phyloP scores from a whole-genome alignment of 2,329 filamentous ascomycete species.

The Mollisiaceae sp. region DNA sequence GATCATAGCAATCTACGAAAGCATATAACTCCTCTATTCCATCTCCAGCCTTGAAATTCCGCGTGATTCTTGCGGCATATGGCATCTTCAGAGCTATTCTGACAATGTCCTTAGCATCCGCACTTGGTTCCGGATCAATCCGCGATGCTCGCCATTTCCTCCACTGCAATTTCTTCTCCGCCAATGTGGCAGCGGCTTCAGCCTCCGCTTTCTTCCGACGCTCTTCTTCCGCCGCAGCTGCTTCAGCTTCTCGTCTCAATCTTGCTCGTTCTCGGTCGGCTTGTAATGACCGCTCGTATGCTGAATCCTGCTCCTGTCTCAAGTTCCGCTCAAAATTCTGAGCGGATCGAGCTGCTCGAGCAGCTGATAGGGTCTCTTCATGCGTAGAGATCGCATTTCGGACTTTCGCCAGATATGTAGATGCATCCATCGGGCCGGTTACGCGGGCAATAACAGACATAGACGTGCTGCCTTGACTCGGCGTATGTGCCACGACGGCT shows the following conservation, averaged over 20 bases:
- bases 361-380: slow-evolving; percentile 73
- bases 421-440: slow-evolving; percentile 70
- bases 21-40: slow-evolving; percentile 90
- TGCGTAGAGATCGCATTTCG: slow-evolving; percentile 76
- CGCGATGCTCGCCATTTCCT: slow-evolving; percentile 75
- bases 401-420: slow-evolving; percentile 77
- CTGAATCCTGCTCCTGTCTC: slow-evolving; percentile 87
- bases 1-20: slow-evolving; percentile 89
- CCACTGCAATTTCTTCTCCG: slow-evolving; percentile 69
- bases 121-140: slow-evolving; percentile 70
- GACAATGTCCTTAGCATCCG: slow-evolving; percentile 70
- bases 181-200: slow-evolving; percentile 59
- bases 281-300: slow-evolving; percentile 90
- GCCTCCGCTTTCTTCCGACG: slow-evolving; percentile 64
- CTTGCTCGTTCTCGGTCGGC: slow-evolving; percentile 84
- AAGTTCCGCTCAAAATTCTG: slow-evolving; percentile 82
- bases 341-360: slow-evolving; percentile 77
- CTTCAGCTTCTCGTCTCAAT: slow-evolving; percentile 76
- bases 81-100: slow-evolving; percentile 72
- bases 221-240: slow-evolving; percentile 70
- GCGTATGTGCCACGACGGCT: slow-evolving; percentile 84
- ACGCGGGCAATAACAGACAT: slow-evolving; percentile 91
- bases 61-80: slow-evolving; percentile 71
- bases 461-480: slow-evolving; percentile 78
- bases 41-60: slow-evolving; percentile 73